A percentile compares a stretch with the other conserved stretches of the same genome.
These are phyloP conservation scores for Taiozyma sp. DNA, from an alignment of 1,139 yeast species.

Conservation along the genomic window DNA sequence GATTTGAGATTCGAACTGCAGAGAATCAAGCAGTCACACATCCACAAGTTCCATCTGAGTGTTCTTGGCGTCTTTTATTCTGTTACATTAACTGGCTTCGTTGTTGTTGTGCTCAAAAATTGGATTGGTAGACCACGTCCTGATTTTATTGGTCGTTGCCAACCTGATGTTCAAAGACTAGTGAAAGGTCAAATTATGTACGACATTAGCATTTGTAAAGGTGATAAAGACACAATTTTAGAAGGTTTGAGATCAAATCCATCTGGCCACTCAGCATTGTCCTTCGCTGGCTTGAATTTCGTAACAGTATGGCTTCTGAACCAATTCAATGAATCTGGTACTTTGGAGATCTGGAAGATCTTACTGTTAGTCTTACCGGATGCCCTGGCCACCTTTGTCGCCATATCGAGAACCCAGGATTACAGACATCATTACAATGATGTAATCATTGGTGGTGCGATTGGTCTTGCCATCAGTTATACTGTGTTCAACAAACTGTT, in stretches of 20 bases:
- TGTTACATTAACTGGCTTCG: conserved; percentile 35
- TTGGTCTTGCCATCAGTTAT: conserved; percentile 47
- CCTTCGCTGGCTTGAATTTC: conserved; percentile 64
- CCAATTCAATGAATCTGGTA: conserved; percentile 34
- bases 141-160: conserved; percentile 69
- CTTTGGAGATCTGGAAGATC: conserved; percentile 31
- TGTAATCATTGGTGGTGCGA: conserved; percentile 48
- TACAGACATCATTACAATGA: conserved; percentile 75
- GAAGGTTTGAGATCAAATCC: conserved; percentile 83
- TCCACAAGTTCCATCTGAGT: conserved; percentile 28
- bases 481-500: conserved; percentile 42
- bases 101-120: conserved; percentile 56
- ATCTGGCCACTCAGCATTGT: conserved; percentile 70
- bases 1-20: neutral
- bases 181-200: conserved; percentile 34
- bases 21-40: conserved; percentile 5
- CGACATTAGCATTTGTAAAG: conserved; percentile 50
- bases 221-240: conserved; percentile 28
- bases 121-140: conserved; percentile 83
- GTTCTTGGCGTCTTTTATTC: conserved; percentile 40
- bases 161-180: conserved; percentile 36
- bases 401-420: conserved; percentile 62
- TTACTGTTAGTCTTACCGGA: conserved; percentile 30
- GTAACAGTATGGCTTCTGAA: conserved; percentile 59
- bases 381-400: conserved; percentile 44